Conservation (phyloP, 768 basidiomycete genomes). For the Auricularia sp. region DNA sequence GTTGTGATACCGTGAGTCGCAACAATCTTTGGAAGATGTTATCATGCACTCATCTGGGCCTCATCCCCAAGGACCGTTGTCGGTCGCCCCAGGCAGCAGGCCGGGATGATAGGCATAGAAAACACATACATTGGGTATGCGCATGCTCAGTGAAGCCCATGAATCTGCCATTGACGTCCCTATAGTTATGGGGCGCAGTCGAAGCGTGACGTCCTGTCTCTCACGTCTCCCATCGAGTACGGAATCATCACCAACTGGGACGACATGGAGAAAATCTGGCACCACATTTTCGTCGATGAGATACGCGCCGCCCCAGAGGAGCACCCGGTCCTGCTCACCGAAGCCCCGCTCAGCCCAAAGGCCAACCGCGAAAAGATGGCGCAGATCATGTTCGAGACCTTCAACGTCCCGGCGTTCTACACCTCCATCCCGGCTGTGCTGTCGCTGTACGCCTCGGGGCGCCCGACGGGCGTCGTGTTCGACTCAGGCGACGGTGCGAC, state of each 20-base stretch:
- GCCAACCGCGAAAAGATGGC: slow-evolving; percentile 10
- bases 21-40: no score
- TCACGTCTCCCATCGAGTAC: slow-evolving; percentile 23
- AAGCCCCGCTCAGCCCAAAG: slow-evolving; percentile 8
- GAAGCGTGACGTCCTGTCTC: slow-evolving; percentile 37
- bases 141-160: no score
- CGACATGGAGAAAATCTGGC: slow-evolving; percentile 12
- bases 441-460: slow-evolving; percentile 8
- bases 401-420: slow-evolving; percentile 24
- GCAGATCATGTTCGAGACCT: slow-evolving; percentile 29
- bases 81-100: slow-evolving; percentile 62
- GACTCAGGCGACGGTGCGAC: slow-evolving; percentile 10
- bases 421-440: slow-evolving; percentile 8
- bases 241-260: slow-evolving; percentile 11
- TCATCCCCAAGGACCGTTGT: slow-evolving; percentile 41
- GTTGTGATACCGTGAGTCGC: slow-evolving; percentile 37
- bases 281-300: slow-evolving; percentile 11
- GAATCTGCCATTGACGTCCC: no score
- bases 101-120: slow-evolving; percentile 71
- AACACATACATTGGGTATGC: slow-evolving; percentile 60
- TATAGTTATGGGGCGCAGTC: slow-evolving; percentile 36
- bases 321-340: slow-evolving; percentile 8
- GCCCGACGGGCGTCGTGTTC: slow-evolving; percentile 9
- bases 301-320: slow-evolving; percentile 9
- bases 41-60: not conserved